Evolutionary conservation across 2,329 filamentous ascomycete species (phyloP).

Genomic region (Westerdykella aurantiaca): DNA sequence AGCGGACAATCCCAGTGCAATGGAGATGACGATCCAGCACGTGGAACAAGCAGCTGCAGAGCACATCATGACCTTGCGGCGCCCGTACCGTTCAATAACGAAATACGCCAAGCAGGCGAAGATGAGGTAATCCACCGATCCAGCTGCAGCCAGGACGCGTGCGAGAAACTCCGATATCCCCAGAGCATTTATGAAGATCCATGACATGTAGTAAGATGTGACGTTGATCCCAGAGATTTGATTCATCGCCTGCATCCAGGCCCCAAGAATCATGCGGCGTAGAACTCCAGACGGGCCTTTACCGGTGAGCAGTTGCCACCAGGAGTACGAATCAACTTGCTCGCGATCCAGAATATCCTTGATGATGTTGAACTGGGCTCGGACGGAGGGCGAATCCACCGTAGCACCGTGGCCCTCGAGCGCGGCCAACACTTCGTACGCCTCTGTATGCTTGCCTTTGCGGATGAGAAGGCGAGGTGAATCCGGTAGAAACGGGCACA

Average conservation of each 20-base stretch:
- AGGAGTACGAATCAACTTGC: slow-evolving; percentile 41
- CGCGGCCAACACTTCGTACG: slow-evolving; percentile 30
- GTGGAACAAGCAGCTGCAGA: slow-evolving; percentile 34
- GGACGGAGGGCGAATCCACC: slow-evolving; percentile 31
- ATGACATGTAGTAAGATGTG: slow-evolving; percentile 50
- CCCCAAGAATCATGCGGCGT: slow-evolving; percentile 48
- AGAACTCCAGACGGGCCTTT: slow-evolving; percentile 40
- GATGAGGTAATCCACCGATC: slow-evolving; percentile 46
- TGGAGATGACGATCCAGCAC: no score
- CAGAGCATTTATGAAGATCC: slow-evolving; percentile 54
- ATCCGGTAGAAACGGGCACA: slow-evolving; percentile 46
- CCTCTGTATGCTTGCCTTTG: slow-evolving; percentile 44
- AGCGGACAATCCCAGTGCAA: no score
- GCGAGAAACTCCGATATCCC: slow-evolving; percentile 49
- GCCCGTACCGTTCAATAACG: slow-evolving; percentile 49
- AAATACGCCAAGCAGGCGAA: slow-evolving; percentile 45
- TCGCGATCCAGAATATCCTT: slow-evolving; percentile 41
- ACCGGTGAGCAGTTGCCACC: slow-evolving; percentile 42
- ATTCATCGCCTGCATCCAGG: slow-evolving; percentile 51
- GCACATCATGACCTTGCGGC: slow-evolving; percentile 56
- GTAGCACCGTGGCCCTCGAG: slow-evolving; percentile 37
- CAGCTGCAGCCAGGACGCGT: slow-evolving; percentile 53
- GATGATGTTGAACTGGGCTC: slow-evolving; percentile 36
- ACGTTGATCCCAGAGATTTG: slow-evolving; percentile 42
- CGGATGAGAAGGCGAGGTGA: slow-evolving; percentile 47